phyloP scores from a whole-genome alignment of 225 moss, liverwort and hornwort species.

The Physcomitrellopsis africana region DNA sequence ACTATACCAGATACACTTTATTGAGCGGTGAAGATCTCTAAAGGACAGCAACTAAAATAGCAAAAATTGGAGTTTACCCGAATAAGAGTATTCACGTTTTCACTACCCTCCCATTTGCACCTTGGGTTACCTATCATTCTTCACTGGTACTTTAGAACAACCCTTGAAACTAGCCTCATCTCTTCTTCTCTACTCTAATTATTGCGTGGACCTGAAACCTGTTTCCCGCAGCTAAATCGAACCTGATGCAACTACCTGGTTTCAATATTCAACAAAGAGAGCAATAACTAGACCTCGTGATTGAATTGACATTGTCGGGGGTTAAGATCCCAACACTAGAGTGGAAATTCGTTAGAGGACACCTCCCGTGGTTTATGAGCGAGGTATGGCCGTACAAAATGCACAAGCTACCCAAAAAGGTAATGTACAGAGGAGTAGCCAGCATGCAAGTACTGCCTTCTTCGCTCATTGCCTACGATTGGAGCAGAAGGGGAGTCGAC shows the following conservation, averaged over 20 bases:
- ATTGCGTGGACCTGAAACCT: constrained; percentile 40
- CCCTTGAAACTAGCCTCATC: constrained; percentile 33
- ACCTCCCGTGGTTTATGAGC: constrained; percentile 23
- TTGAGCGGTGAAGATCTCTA: constrained; percentile 34
- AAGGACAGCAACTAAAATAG: constrained; percentile 35
- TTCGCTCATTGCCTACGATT: constrained; percentile 31
- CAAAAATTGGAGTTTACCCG: constrained; percentile 49
- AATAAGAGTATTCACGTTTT: constrained; percentile 40
- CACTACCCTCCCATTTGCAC: constrained; percentile 44
- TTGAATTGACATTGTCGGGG: constrained; percentile 27
- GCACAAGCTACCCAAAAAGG: constrained; percentile 50
- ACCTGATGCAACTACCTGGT: constrained; percentile 45
- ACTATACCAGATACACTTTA: constrained; percentile 46
- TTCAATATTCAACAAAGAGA: constrained; percentile 35
- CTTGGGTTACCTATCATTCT: constrained; percentile 46
- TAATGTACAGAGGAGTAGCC: constrained; percentile 47
- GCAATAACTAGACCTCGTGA: constrained; percentile 35
- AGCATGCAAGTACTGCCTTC: constrained; percentile 13
- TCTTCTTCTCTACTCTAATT: constrained; percentile 31
- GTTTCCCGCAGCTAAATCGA: constrained; percentile 52
- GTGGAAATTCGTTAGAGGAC: constrained; percentile 27
- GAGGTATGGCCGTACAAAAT: constrained; percentile 35
- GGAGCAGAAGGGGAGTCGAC: constrained; percentile 45
- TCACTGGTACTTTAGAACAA: constrained; percentile 37
- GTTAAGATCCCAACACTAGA: constrained; percentile 17